These are phyloP conservation scores for Magnaporthales sp. DNA, from an alignment of 2,329 filamentous ascomycete species.

Conservation along the genomic window DNA sequence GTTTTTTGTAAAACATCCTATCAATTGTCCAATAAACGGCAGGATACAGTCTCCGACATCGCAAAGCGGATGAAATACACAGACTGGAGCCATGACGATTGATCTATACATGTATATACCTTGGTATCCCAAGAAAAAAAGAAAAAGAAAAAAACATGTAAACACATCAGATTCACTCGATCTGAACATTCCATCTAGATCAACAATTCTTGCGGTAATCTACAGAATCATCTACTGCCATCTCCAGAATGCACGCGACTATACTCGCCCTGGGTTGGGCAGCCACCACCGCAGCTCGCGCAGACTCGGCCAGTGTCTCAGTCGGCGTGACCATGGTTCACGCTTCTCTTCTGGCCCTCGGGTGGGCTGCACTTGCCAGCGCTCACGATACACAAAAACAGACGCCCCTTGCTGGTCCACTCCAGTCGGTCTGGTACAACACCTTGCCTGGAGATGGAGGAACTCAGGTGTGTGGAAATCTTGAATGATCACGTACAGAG, in stretches of 20 bases:
- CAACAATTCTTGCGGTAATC: not conserved
- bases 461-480: constrained; percentile 51
- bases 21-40: not conserved
- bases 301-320: not conserved
- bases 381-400: constrained; percentile 39
- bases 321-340: not conserved
- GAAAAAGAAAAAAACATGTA: not conserved
- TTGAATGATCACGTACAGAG: too few species aligned
- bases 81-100: not conserved
- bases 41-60: not conserved
- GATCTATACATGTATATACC: not conserved
- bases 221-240: not conserved
- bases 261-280: not conserved
- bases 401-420: constrained; percentile 56
- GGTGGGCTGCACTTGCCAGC: not conserved
- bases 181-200: not conserved
- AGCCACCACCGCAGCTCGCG: not conserved
- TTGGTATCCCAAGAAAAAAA: not conserved
- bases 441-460: constrained; percentile 74
- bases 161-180: not conserved
- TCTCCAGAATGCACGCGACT: not conserved
- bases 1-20: not conserved
- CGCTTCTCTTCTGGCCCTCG: not conserved
- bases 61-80: not conserved
- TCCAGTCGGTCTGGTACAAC: constrained; percentile 74